phyloP scores from a whole-genome alignment of 208 protist genomes.

The Leptomonas seymouri region DNA sequence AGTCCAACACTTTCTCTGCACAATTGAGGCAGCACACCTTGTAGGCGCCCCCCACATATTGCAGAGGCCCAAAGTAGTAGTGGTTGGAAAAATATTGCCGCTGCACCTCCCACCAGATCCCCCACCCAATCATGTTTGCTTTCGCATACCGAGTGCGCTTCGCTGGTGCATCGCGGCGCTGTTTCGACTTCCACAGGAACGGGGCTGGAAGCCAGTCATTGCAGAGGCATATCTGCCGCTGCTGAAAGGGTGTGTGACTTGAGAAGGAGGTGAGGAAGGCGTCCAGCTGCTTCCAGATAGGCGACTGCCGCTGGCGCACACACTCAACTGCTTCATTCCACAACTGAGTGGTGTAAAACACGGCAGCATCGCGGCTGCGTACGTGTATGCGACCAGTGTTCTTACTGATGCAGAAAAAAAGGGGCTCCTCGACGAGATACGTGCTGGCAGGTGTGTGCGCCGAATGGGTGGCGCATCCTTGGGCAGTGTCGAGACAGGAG shows the following conservation, averaged over 20 bases:
- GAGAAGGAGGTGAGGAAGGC: slow-evolving; percentile 47
- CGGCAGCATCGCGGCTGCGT: slow-evolving; percentile 5
- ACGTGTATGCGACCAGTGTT: slow-evolving; percentile 81
- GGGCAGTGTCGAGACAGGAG: not conserved
- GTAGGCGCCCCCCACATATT: not conserved
- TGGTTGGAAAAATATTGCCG: slow-evolving; percentile 34
- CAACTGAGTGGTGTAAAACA: slow-evolving; percentile 42
- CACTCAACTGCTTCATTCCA: slow-evolving; percentile 54
- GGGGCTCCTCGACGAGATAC: slow-evolving; percentile 4
- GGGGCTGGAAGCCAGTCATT: slow-evolving; percentile 36
- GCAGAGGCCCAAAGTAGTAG: slow-evolving; percentile 42
- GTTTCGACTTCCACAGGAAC: slow-evolving; percentile 16
- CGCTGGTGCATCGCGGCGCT: not conserved
- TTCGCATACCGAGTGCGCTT: slow-evolving; percentile 33
- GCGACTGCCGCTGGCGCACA: slow-evolving; percentile 34
- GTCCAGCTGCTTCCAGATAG: slow-evolving; percentile 61
- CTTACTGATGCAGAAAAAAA: slow-evolving; percentile 59
- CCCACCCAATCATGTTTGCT: slow-evolving; percentile 39
- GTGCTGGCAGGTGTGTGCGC: not conserved
- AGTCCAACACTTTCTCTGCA: slow-evolving; percentile 13
- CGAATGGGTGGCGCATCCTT: not conserved
- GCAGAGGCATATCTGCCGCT: slow-evolving; percentile 31
- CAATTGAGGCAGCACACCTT: slow-evolving; percentile 43
- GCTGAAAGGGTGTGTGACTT: slow-evolving; percentile 39
- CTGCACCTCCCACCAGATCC: slow-evolving; percentile 58